A percentile compares a stretch with the other conserved stretches of the same genome.
These are phyloP conservation scores for Nicotiana benthamiana DNA, from an alignment of 257 asterid genomes.

Conservation along the genomic window DNA sequence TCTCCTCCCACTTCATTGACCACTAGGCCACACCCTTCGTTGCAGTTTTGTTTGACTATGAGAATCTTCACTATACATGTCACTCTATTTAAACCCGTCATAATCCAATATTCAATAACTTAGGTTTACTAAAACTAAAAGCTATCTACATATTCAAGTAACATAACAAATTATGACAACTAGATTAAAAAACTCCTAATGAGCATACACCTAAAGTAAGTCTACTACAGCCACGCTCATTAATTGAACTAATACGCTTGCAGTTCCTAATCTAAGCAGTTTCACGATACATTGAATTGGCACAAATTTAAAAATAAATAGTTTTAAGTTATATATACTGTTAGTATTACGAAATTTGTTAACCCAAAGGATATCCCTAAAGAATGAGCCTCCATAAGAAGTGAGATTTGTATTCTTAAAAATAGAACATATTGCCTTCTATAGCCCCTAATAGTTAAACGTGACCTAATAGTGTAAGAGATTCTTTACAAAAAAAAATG, in stretches of 20 bases:
- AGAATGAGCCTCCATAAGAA: too few relatives aligned
- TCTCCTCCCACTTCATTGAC: too few relatives aligned
- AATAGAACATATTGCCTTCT: too few relatives aligned
- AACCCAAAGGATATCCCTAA: too few relatives aligned
- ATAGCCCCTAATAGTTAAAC: too few relatives aligned
- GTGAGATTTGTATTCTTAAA: too few relatives aligned
- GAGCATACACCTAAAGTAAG: background rate
- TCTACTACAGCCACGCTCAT: background rate
- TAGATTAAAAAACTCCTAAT: background rate
- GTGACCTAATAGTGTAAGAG: too few relatives aligned
- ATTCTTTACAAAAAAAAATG: background rate
- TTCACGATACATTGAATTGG: background rate
- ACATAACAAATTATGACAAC: background rate
- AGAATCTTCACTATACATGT: background rate
- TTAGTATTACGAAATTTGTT: too few relatives aligned
- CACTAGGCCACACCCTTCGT: too few relatives aligned
- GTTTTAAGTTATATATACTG: too few relatives aligned
- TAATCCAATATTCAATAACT: background rate
- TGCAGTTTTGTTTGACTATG: too few relatives aligned
- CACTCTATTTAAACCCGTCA: background rate
- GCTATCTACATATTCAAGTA: background rate
- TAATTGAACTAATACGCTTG: background rate
- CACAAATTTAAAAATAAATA: background rate
- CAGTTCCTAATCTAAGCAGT: background rate
- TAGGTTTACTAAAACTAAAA: background rate